Percentiles rank a stretch among this genome's conserved stretches.
These are phyloP conservation scores for Pichia sp. DNA, from an alignment of 1,139 yeast species.

Conservation along the genomic window DNA sequence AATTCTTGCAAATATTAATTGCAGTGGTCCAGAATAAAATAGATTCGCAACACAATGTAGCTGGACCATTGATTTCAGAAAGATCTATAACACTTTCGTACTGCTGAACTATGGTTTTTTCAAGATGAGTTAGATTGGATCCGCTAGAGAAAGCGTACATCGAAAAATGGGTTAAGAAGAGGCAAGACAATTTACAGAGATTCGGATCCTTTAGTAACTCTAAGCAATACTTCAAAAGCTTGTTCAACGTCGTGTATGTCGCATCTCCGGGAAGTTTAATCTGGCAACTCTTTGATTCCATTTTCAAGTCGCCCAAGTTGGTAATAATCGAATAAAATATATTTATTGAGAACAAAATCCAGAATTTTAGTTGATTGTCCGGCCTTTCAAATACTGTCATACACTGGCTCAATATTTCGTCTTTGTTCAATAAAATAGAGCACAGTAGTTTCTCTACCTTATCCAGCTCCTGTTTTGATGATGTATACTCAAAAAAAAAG, in stretches of 20 bases:
- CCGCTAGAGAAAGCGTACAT: conserved; percentile 9
- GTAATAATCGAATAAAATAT: conserved; percentile 11
- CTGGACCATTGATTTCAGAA: conserved; percentile 60
- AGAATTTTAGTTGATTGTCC: conserved; percentile 16
- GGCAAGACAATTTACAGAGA: conserved; percentile 33
- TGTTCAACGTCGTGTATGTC: conserved; percentile 17
- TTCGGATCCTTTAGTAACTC: conserved; percentile 41
- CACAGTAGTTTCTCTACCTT: neutral
- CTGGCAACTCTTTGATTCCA: neutral
- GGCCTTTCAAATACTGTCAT: conserved; percentile 23
- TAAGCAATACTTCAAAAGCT: conserved; percentile 40
- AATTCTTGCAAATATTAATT: conserved; percentile 36
- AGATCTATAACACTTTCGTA: conserved; percentile 48
- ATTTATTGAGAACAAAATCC: conserved; percentile 21
- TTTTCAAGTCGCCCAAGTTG: too few relatives aligned
- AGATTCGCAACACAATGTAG: conserved; percentile 41
- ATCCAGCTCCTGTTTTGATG: conserved; percentile 8
- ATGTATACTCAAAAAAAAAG: conserved; percentile 15
- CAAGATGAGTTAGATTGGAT: conserved; percentile 23
- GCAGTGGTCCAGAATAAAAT: conserved; percentile 52
- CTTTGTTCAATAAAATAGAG: conserved; percentile 4
- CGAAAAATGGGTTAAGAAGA: conserved; percentile 24
- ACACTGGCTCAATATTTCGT: conserved; percentile 14
- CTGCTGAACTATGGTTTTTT: conserved; percentile 41
- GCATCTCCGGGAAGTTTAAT: neutral